Percentiles rank a stretch among this genome's conserved stretches.
These are phyloP conservation scores for Geotrichum reessii DNA, from an alignment of 1,139 yeast species.

Conservation along the genomic window DNA sequence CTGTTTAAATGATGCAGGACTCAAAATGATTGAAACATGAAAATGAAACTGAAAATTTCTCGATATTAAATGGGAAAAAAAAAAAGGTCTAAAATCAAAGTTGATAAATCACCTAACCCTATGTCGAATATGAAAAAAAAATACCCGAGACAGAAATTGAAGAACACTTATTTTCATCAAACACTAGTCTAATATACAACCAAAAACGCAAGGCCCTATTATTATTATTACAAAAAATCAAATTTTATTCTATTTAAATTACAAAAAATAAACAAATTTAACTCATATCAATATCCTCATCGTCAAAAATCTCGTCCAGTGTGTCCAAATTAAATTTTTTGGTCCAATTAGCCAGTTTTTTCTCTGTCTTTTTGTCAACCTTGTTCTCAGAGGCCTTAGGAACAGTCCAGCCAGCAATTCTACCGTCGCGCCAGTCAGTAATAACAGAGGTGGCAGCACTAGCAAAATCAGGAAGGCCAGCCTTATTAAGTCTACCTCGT, in stretches of 20 bases:
- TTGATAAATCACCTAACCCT: no score
- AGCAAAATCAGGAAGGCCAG: slow-evolving; percentile 86
- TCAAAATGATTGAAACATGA: no score
- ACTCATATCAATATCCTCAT: slow-evolving; percentile 17
- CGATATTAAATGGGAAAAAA: no score
- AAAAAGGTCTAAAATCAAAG: no score
- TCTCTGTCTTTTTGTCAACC: slow-evolving; percentile 51
- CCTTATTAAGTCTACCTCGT: slow-evolving; percentile 86
- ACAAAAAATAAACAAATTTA: not conserved
- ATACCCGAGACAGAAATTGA: no score
- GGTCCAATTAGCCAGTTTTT: slow-evolving; percentile 82
- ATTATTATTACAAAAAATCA: not conserved
- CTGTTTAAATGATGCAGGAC: no score
- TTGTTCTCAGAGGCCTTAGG: slow-evolving; percentile 46
- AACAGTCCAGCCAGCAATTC: slow-evolving; percentile 83
- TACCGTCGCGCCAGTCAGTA: slow-evolving; percentile 97
- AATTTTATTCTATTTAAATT: not conserved
- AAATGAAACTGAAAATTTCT: no score
- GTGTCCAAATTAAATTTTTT: slow-evolving; percentile 89
- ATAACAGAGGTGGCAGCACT: slow-evolving; percentile 79
- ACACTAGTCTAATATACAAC: not conserved
- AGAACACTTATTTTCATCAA: not conserved
- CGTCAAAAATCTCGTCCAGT: slow-evolving; percentile 35
- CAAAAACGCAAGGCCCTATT: not conserved
- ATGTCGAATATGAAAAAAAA: no score